Conservation (phyloP, 148 eudicot species). For the Tetragonia tetragonoides region DNA sequence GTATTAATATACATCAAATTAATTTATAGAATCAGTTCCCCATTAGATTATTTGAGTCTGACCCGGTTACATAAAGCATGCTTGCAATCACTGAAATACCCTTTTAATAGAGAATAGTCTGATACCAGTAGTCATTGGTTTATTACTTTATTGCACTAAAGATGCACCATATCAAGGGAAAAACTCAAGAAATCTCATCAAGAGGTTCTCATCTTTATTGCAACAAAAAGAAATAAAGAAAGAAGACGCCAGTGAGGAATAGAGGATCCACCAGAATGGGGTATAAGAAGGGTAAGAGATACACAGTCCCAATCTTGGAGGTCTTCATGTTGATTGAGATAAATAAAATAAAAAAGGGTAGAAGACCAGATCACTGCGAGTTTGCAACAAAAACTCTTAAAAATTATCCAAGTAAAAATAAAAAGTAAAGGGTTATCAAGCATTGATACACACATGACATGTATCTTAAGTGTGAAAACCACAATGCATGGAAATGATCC, state of each 20-base stretch:
- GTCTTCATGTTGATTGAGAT: neutral
- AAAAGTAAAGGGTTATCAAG: too few relatives aligned
- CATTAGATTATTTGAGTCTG: neutral
- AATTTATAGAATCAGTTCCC: neutral
- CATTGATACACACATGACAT: neutral
- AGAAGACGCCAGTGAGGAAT: neutral
- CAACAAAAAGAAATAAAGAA: neutral
- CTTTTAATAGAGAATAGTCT: neutral
- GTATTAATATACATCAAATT: too few relatives aligned
- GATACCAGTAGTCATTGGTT: neutral
- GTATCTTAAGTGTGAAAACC: neutral
- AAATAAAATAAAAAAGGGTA: too few relatives aligned
- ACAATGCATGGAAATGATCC: neutral
- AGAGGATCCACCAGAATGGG: neutral
- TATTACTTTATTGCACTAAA: neutral
- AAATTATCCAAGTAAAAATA: neutral
- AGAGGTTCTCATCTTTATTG: neutral
- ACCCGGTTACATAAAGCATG: neutral
- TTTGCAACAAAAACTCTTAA: neutral
- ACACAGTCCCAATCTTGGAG: neutral
- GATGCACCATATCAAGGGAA: neutral
- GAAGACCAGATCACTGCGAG: too few relatives aligned
- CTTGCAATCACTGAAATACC: neutral
- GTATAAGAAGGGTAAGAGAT: neutral
- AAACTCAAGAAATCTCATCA: neutral